phyloP scores from a whole-genome alignment of 2,329 filamentous ascomycete species.

The Diplodia mutila region DNA sequence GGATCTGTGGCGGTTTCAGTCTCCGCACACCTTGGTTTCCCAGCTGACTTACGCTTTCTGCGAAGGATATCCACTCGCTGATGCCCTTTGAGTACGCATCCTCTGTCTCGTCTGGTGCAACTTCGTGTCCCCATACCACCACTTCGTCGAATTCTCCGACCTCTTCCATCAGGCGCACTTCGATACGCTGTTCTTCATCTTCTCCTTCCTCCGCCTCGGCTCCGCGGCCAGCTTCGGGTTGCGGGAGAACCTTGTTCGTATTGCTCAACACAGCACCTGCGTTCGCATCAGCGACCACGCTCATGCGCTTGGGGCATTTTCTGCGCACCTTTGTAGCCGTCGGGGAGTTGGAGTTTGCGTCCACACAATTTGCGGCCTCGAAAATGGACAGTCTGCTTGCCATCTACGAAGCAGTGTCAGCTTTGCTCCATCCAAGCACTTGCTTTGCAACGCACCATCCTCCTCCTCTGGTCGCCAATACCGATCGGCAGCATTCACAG shows the following conservation, averaged over 20 bases:
- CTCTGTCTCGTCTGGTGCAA: constrained; percentile 59
- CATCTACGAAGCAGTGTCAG: constrained; percentile 29
- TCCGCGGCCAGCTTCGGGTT: constrained; percentile 25
- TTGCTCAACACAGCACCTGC: constrained; percentile 28
- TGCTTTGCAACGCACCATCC: constrained; percentile 1
- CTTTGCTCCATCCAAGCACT: background rate
- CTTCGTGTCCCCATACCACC: constrained; percentile 84
- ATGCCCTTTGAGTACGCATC: constrained; percentile 77
- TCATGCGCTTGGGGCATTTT: background rate
- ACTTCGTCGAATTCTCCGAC: constrained; percentile 73
- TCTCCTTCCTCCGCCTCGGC: constrained; percentile 29
- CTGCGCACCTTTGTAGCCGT: constrained; percentile 65
- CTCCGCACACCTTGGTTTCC: background rate
- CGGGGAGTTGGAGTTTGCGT: constrained; percentile 66
- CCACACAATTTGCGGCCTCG: constrained; percentile 80
- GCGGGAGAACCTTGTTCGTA: constrained; percentile 22
- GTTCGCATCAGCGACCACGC: constrained; percentile 25
- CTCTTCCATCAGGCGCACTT: constrained; percentile 58
- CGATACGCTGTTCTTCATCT: constrained; percentile 28
- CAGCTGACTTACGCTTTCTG: constrained; percentile 60
- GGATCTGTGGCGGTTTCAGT: constrained; percentile 3
- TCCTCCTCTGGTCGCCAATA: constrained; percentile 69
- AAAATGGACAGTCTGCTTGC: constrained; percentile 66
- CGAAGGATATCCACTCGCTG: constrained; percentile 78
- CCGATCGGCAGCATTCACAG: constrained; percentile 63